A percentile compares a stretch with the other conserved stretches of the same genome.
Evolutionary conservation across 164 flowering plant genomes (phyloP).

Genomic region (Brasenia schreberi): DNA sequence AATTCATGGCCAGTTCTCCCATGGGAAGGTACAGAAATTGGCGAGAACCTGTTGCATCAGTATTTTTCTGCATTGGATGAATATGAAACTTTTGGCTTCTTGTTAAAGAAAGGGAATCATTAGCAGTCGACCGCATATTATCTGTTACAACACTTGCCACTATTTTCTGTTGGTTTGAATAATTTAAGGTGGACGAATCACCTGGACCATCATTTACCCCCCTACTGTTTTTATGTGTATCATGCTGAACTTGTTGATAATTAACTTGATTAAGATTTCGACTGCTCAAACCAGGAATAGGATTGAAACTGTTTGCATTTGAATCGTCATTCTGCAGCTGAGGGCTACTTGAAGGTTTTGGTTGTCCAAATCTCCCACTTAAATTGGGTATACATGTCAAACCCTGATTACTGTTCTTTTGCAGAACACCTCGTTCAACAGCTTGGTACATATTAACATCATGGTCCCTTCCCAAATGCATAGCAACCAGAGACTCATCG

Average conservation of each 20-base stretch:
- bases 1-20: conserved; percentile 57
- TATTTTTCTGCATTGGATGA: background rate
- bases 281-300: background rate
- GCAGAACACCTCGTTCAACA: conserved; percentile 3
- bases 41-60: conserved; percentile 9
- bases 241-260: background rate
- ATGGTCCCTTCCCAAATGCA: conserved; percentile 11
- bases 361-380: conserved; percentile 16
- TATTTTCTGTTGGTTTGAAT: conserved; percentile 6
- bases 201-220: conserved; percentile 20
- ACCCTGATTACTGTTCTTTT: background rate
- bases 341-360: conserved; percentile 12
- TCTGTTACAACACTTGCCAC: conserved; percentile 21
- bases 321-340: conserved; percentile 14
- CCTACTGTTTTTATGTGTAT: conserved; percentile 15
- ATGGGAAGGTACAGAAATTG: conserved; percentile 86
- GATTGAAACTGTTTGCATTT: background rate
- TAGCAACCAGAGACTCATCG: conserved; percentile 11
- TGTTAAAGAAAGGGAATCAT: background rate
- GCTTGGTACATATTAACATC: conserved; percentile 18
- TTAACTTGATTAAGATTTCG: too few relatives aligned
- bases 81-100: background rate
- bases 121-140: conserved; percentile 14
- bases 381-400: conserved; percentile 11
- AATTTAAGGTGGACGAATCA: conserved; percentile 20